Base-by-base conservation (phyloP, 106 monocot species). In the Dioscorea dumetorum region DNA sequence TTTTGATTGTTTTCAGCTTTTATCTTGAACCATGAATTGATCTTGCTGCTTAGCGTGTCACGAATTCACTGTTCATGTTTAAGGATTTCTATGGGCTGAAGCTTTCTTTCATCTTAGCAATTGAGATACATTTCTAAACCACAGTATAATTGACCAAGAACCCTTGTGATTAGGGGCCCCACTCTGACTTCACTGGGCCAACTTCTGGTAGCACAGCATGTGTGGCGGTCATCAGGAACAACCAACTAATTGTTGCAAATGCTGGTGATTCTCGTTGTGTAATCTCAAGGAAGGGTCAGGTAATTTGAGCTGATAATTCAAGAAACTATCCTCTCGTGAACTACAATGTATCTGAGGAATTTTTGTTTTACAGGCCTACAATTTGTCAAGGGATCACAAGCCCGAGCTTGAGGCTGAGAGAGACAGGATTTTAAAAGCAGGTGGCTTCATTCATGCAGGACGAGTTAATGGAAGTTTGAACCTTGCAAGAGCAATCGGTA, bases 221-320 rank as follows among this genome's bases (percentile, higher is more conserved):
- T 84, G 95, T 95, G 14, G 95, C 95, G 49, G 52, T 95, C 49
- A 78, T 95, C 21, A 91, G 88, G 79, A 80, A 86, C 49, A 95
- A 78, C 53, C 85, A 91, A 66, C 82, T 95, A 35, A 64, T 95
- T 71, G 86, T 95, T 31, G 91, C 88, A 78, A 95, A 95, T 84
- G 91, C 95, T 77, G 91, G 95, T 34, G 95, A 95, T 80, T 95
- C 95, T 67, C 95, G 95, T n/a, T 95, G 91, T 84, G 88, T 95
- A 33, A 91, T 95, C 58, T 95, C 95, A 76, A 83, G 88, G 71
- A 95, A 95, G 80, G 91, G 95, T 49, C 83, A 84, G 83, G 95
- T 95, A 41, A 41, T 8, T 24, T 28, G 28, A 28, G 28, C 28
- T 28, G 28, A 22, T 57, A 14, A 17, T 23, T 68, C 19, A 18